Conservation (phyloP, 345 rosid species). For the Rhizophora mangle region DNA sequence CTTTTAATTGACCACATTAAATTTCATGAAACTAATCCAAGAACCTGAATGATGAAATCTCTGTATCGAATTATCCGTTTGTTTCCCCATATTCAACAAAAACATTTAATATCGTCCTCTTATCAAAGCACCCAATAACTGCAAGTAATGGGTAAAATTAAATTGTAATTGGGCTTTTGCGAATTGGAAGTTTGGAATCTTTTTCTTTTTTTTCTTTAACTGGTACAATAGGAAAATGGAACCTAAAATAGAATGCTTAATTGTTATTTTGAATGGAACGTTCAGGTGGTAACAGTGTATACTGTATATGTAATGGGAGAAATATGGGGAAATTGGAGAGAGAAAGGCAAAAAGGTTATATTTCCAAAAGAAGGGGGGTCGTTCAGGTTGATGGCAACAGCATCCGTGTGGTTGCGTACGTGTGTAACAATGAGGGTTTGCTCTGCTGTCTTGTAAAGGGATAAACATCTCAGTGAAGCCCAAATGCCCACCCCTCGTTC, state of each 20-base stretch:
- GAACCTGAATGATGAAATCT: too few relatives aligned
- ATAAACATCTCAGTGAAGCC: constrained; percentile 22
- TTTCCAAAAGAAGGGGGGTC: constrained; percentile 15
- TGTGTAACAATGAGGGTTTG: constrained; percentile 10
- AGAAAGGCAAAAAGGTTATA: constrained; percentile 11
- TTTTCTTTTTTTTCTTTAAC: too few relatives aligned
- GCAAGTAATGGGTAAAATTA: too few relatives aligned
- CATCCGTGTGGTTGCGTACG: constrained; percentile 30
- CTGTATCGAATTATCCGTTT: too few relatives aligned
- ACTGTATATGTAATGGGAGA: background rate
- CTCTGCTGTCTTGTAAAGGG: constrained; percentile 23
- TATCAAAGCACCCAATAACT: too few relatives aligned
- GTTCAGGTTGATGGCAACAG: constrained; percentile 17
- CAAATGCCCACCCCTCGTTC: background rate
- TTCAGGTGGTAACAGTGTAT: too few relatives aligned
- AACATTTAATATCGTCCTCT: too few relatives aligned
- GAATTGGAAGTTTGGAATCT: too few relatives aligned
- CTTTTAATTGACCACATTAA: background rate
- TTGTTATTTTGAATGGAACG: background rate
- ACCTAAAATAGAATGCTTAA: background rate
- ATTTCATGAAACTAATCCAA: too few relatives aligned
- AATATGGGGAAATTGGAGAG: background rate
- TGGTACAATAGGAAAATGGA: too few relatives aligned
- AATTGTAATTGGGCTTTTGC: too few relatives aligned
- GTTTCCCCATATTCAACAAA: too few relatives aligned